Percentiles rank a stretch among this genome's conserved stretches.
These are phyloP conservation scores for Sarocladiaceae sp. DNA, from an alignment of 2,329 filamentous ascomycete species.

Conservation along the genomic window DNA sequence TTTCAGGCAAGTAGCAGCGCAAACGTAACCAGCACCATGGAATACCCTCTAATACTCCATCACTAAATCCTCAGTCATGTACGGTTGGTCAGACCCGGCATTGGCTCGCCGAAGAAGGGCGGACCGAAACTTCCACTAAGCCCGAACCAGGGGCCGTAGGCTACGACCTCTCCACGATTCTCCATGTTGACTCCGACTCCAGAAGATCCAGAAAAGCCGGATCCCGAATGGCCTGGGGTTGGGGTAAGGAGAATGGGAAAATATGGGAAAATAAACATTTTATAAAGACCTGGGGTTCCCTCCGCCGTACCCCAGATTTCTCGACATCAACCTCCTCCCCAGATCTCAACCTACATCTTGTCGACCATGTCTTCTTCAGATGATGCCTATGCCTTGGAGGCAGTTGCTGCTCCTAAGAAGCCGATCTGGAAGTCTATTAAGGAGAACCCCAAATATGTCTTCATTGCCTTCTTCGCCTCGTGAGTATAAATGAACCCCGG, in stretches of 20 bases:
- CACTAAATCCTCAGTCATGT: too few species aligned
- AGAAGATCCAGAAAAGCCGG: not conserved
- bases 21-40: too few species aligned
- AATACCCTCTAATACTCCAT: too few species aligned
- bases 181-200: not conserved
- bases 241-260: too few species aligned
- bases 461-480: slow-evolving; percentile 37
- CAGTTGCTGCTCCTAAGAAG: not conserved
- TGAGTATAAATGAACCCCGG: slow-evolving; percentile 17
- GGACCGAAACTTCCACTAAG: too few species aligned
- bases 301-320: not conserved
- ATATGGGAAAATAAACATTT: not conserved
- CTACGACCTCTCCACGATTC: not conserved
- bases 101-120: too few species aligned
- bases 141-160: not conserved
- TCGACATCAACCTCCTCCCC: not conserved
- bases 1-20: too few species aligned
- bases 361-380: not conserved
- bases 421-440: slow-evolving; percentile 23
- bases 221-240: not conserved
- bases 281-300: not conserved
- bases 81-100: too few species aligned
- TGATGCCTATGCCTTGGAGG: not conserved
- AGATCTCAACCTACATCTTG: too few species aligned
- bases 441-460: slow-evolving; percentile 31